A percentile compares a stretch with the other conserved stretches of the same genome.
Conservation (phyloP, 2,329 filamentous ascomycete genomes). For the Rosellinia necatrix region DNA sequence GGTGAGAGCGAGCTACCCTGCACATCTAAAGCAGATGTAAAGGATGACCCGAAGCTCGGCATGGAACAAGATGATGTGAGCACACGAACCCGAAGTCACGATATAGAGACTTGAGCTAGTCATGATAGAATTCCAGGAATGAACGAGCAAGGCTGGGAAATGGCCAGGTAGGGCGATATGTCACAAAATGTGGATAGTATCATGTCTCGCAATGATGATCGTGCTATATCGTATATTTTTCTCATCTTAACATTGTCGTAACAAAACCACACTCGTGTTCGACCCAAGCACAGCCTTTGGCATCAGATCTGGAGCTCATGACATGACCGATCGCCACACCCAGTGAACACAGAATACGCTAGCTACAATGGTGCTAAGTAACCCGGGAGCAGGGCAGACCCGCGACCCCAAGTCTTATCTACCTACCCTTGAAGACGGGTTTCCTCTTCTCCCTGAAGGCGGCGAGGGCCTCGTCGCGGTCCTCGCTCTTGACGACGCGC, state of each 20-base stretch:
- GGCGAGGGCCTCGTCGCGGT: conserved; percentile 83
- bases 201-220: background rate
- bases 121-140: too few relatives aligned
- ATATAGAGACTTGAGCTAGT: conserved; percentile 3
- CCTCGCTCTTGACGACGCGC: conserved; percentile 79
- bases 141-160: too few relatives aligned
- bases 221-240: background rate
- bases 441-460: conserved; percentile 75
- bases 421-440: conserved; percentile 61
- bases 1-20: conserved; percentile 14
- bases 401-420: background rate
- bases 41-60: conserved; percentile 22
- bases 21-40: conserved; percentile 18
- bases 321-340: too few relatives aligned
- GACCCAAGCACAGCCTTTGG: too few relatives aligned
- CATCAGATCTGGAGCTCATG: too few relatives aligned
- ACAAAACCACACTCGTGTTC: too few relatives aligned
- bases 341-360: too few relatives aligned
- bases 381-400: too few relatives aligned
- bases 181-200: too few relatives aligned
- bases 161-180: too few relatives aligned
- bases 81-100: conserved; percentile 32
- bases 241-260: background rate
- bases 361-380: too few relatives aligned
- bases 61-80: conserved; percentile 31